Evolutionary conservation across 225 moss, liverwort and hornwort species (phyloP).

Genomic region (Neckera pumila): DNA sequence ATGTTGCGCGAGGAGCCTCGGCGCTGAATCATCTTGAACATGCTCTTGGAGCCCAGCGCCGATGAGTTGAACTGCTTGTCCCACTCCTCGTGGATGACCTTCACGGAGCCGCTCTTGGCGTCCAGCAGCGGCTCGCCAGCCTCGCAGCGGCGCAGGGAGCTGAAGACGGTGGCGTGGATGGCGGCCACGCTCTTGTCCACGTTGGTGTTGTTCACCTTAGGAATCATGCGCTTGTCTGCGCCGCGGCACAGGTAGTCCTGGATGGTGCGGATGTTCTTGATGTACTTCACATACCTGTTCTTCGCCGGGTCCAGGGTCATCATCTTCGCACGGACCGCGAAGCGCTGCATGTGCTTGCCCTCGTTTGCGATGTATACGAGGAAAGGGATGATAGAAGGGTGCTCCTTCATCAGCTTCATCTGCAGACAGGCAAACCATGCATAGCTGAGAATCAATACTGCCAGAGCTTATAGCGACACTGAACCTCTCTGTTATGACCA

Average conservation of each 20-base stretch:
- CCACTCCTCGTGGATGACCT: constrained; percentile 83
- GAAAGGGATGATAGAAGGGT: constrained; percentile 93
- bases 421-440: constrained; percentile 2
- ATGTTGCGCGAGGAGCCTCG: constrained; percentile 73
- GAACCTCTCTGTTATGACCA: not conserved
- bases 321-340: constrained; percentile 95
- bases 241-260: constrained; percentile 88
- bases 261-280: constrained; percentile 91
- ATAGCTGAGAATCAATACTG: not conserved
- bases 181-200: constrained; percentile 97
- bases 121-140: constrained; percentile 73
- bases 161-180: constrained; percentile 90
- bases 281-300: constrained; percentile 98
- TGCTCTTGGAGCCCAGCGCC: constrained; percentile 77
- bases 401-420: constrained; percentile 98
- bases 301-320: constrained; percentile 97
- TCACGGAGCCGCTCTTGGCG: constrained; percentile 50
- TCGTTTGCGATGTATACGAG: constrained; percentile 97
- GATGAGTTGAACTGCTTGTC: constrained; percentile 63
- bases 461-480: not conserved
- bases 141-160: constrained; percentile 63
- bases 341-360: constrained; percentile 84
- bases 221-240: constrained; percentile 77
- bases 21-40: constrained; percentile 91
- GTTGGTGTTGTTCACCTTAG: constrained; percentile 98